phyloP scores from a whole-genome alignment of 768 basidiomycete species.

The Naematelia encephala region DNA sequence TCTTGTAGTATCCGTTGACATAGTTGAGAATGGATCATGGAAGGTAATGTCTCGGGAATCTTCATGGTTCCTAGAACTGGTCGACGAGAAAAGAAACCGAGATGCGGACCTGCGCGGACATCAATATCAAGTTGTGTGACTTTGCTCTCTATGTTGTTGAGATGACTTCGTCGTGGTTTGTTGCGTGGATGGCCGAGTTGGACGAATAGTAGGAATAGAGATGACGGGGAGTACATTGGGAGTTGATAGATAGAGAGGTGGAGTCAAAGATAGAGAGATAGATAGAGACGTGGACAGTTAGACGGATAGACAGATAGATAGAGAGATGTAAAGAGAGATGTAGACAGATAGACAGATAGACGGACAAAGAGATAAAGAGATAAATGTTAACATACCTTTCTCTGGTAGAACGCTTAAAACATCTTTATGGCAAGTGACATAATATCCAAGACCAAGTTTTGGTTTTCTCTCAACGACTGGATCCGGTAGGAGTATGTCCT shows the following conservation, averaged over 20 bases:
- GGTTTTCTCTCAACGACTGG: background rate
- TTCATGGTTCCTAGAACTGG: background rate
- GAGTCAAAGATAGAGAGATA: too few species aligned
- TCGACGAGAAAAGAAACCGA: background rate
- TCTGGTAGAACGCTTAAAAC: background rate
- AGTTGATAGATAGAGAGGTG: too few species aligned
- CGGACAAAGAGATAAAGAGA: conserved; percentile 7
- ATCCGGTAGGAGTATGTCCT: background rate
- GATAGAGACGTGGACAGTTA: too few species aligned
- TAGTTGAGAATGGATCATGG: background rate
- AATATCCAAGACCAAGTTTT: background rate
- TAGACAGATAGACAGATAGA: conserved; percentile 11
- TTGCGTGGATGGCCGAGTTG: background rate
- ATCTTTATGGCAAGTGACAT: background rate
- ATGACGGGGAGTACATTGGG: too few species aligned
- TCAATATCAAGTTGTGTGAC: background rate
- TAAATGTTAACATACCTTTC: conserved; percentile 2
- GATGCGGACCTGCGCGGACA: background rate
- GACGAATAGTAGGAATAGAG: too few species aligned
- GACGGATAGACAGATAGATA: too few species aligned
- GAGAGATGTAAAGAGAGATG: conserved; percentile 12
- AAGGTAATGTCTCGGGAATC: background rate
- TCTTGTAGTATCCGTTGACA: background rate
- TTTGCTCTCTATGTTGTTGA: background rate
- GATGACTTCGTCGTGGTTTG: background rate